A percentile compares a stretch with the other conserved stretches of the same genome.
phyloP scores from a whole-genome alignment of 2,329 filamentous ascomycete species.

The Pseudovirgaria hyperparasitica region DNA sequence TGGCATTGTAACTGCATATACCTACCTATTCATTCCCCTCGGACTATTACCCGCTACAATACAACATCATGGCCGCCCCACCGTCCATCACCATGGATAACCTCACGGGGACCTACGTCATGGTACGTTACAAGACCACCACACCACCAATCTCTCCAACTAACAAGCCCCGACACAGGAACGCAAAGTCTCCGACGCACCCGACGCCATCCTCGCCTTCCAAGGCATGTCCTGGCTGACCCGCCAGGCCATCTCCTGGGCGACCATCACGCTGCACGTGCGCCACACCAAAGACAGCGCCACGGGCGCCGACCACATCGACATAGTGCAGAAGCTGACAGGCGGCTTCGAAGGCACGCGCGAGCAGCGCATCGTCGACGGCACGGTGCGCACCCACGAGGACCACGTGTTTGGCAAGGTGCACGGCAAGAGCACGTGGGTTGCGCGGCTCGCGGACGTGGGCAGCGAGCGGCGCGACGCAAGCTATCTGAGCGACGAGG shows the following conservation, averaged over 20 bases:
- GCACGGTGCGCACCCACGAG: conserved; percentile 48
- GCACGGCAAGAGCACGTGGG: conserved; percentile 44
- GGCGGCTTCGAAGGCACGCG: conserved; percentile 56
- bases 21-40: too few species aligned
- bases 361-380: conserved; percentile 46
- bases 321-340: conserved; percentile 59
- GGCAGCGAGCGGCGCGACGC: conserved; percentile 10
- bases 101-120: conserved; percentile 25
- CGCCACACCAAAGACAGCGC: conserved; percentile 33
- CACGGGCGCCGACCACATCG: conserved; percentile 40
- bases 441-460: conserved; percentile 17
- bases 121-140: conserved; percentile 13
- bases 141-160: conserved; percentile 4
- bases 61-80: conserved; percentile 25
- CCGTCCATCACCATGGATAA: conserved; percentile 18
- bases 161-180: conserved; percentile 50
- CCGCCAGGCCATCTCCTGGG: conserved; percentile 58
- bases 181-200: conserved; percentile 54
- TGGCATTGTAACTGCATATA: too few species aligned
- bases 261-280: conserved; percentile 54
- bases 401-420: conserved; percentile 74
- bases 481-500: conserved; percentile 10
- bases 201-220: conserved; percentile 56
- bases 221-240: conserved; percentile 46
- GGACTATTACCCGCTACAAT: too few species aligned